These are phyloP conservation scores for Cladosporium sp. DNA, from an alignment of 2,329 filamentous ascomycete species.

Conservation along the genomic window DNA sequence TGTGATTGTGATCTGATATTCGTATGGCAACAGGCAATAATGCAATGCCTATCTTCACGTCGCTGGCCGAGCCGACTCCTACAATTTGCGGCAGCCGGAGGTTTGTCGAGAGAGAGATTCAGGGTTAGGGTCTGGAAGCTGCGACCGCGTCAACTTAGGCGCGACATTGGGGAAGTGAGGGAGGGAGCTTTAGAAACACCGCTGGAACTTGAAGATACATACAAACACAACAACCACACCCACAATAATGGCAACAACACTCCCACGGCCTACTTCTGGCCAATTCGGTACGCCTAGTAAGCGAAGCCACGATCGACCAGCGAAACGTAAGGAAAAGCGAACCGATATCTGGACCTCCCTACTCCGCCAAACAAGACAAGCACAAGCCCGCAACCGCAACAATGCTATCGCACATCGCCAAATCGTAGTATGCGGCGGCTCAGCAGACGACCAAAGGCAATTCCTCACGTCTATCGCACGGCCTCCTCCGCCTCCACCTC, in stretches of 20 bases:
- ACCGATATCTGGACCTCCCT: slow-evolving; percentile 38
- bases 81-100: slow-evolving; percentile 14
- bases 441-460: slow-evolving; percentile 33
- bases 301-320: neutral
- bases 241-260: slow-evolving; percentile 9
- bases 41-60: neutral
- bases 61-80: neutral
- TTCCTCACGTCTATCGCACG: slow-evolving; percentile 32
- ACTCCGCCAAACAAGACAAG: slow-evolving; percentile 37
- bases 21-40: neutral
- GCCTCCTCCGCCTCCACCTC: slow-evolving; percentile 31
- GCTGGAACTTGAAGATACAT: neutral
- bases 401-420: slow-evolving; percentile 34
- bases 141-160: neutral
- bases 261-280: neutral
- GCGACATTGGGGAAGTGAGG: neutral
- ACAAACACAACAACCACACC: neutral
- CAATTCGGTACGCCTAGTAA: slow-evolving; percentile 13
- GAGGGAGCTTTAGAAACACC: slow-evolving; percentile 1
- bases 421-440: slow-evolving; percentile 36
- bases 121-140: slow-evolving; percentile 1
- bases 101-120: neutral
- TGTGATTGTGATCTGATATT: neutral
- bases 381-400: slow-evolving; percentile 36
- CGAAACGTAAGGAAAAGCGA: slow-evolving; percentile 30